These are phyloP conservation scores for Coemansia guatemalensis DNA, from an alignment of 192 early-diverging fungal genomes.

Conservation along the genomic window DNA sequence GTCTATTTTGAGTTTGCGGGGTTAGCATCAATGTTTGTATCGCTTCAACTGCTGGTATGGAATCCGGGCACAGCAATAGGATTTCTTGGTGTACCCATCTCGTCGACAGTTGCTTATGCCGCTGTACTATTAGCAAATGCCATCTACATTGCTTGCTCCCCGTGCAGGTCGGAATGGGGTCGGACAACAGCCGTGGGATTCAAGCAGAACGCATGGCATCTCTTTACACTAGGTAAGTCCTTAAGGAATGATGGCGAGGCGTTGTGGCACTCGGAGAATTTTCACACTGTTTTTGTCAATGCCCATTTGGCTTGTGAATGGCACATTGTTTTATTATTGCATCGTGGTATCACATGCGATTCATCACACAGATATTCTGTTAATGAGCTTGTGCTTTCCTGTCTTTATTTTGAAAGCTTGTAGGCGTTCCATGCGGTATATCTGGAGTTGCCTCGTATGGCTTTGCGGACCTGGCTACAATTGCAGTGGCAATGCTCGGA, in stretches of 20 bases:
- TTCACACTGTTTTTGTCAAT: neutral
- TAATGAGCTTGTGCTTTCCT: neutral
- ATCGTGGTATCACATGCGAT: neutral
- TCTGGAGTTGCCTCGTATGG: conserved; percentile 51
- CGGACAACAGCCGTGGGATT: conserved; percentile 27
- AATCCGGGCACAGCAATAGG: conserved; percentile 56
- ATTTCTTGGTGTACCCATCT: conserved; percentile 69
- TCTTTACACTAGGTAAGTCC: conserved; percentile 32
- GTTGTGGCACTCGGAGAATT: neutral
- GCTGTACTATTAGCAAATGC: conserved; percentile 57
- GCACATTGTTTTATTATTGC: neutral
- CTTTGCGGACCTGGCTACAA: conserved; percentile 67
- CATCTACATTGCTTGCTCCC: conserved; percentile 56
- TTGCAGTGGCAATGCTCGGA: conserved; percentile 78
- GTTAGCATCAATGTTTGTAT: conserved; percentile 65
- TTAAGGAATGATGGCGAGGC: neutral
- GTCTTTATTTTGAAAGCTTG: neutral
- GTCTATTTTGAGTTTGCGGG: conserved; percentile 74
- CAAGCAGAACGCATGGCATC: conserved; percentile 28
- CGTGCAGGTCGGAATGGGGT: conserved; percentile 43
- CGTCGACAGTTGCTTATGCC: conserved; percentile 62
- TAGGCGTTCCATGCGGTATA: conserved; percentile 47
- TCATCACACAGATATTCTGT: neutral
- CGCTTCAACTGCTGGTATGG: conserved; percentile 78
- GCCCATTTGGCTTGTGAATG: neutral